Evolutionary conservation across 805 yeast species (phyloP), one percentile per base, ranked within the genome.

Genomic region (Schwanniomyces vanrijiae): DNA sequence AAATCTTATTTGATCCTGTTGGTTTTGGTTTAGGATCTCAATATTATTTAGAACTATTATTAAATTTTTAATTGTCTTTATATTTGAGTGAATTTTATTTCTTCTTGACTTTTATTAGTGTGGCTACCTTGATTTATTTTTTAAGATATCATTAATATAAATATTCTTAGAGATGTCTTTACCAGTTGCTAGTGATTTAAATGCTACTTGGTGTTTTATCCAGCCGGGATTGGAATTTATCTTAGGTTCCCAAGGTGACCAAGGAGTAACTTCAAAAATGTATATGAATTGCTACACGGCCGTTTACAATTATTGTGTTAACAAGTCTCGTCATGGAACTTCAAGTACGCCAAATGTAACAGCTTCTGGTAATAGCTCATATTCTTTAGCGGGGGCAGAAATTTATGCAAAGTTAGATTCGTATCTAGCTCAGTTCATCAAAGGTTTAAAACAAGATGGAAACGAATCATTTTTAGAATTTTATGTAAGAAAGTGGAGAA

Each of bases 201-300:
- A 76, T 40, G 83, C 86, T 24, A 87, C 94, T 2, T 88, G 95
- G 95, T 66, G 74, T 45, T 84, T 81, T 59, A 86, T 88, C 42
- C 89, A 87, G 57, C 92, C 95, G 2, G 88, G 90, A 2, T 67
- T 88, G 31, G 79, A 80, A 55, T 78, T 80, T 55, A 86, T 88
- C 43, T 69, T 88, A 47, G 94, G 92, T 5, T 75, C 82, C 11
- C 83, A 78, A 47, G 88, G 83, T 37, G 78, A 81, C 50, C 81
- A 82, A 47, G 84, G 86, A 3, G 78, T 86, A 40, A 83, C 85
- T 24, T 73, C 83, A 39, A 81, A 64, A 52, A 81, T 86, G 84
- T 90, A 89, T 67, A 88, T 90, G 87, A 86, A 86, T 55, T 87
- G 92, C 48, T 91, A 91, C 68, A 89, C 97, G 1, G 92, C 95